Percentiles rank a stretch among this genome's conserved stretches.
phyloP scores from a whole-genome alignment of 306 rosid species.

The Cicer chorassanicum region DNA sequence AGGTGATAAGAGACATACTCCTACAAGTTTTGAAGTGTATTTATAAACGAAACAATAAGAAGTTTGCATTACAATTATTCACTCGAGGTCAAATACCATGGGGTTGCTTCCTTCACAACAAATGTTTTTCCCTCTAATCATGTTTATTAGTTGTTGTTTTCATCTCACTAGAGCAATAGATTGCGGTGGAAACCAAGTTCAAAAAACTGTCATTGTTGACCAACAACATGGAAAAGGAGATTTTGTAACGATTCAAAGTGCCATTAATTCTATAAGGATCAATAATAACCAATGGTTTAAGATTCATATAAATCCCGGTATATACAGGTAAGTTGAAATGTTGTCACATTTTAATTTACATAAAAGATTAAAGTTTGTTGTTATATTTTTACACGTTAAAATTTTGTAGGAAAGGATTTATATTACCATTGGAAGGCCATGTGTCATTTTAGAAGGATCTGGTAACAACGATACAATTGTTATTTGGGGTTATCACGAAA shows the following conservation, averaged over 20 bases:
- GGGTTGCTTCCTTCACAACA: neutral
- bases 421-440: neutral
- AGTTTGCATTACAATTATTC: neutral
- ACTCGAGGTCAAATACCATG: neutral
- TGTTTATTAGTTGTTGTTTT: neutral
- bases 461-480: neutral
- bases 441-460: neutral
- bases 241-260: neutral
- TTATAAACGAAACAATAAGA: neutral
- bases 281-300: conserved; percentile 43
- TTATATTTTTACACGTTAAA: neutral
- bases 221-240: neutral
- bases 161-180: neutral
- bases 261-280: conserved; percentile 44
- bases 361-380: neutral
- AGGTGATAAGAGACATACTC: too few relatives aligned
- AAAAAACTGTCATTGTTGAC: neutral
- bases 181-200: neutral
- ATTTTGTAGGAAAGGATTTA: neutral
- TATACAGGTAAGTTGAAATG: conserved; percentile 39
- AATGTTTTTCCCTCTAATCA: neutral
- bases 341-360: neutral
- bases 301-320: conserved; percentile 43
- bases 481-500: neutral
- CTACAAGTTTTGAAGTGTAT: neutral